A percentile compares a stretch with the other conserved stretches of the same genome.
Conservation (phyloP, 1,284 basidiomycete species). For the Coniophora puteana region DNA sequence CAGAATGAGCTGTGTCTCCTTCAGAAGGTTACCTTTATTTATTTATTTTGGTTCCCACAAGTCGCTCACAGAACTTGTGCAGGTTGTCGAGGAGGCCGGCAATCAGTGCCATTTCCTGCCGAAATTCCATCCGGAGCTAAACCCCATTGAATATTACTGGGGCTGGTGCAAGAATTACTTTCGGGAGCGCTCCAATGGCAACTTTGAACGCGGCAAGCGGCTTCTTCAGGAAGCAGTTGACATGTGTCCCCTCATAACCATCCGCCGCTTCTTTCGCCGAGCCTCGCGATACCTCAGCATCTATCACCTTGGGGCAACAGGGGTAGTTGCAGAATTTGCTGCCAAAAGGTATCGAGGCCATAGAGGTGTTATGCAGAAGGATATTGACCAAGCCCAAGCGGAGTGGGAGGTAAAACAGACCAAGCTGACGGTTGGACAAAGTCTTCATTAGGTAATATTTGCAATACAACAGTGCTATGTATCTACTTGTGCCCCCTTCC, state of each 20-base stretch:
- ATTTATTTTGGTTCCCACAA: too few species aligned
- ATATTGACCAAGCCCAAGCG: too few species aligned
- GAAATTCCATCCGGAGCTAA: constrained; percentile 12
- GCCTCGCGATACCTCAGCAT: not conserved
- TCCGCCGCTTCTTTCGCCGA: constrained; percentile 1
- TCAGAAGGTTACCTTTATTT: too few species aligned
- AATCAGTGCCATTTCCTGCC: constrained; percentile 9
- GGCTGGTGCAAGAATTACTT: constrained; percentile 7
- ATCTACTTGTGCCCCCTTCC: too few species aligned
- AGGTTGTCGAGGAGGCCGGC: constrained; percentile 5
- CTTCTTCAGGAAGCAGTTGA: constrained; percentile 2
- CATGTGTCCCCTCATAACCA: constrained; percentile 1
- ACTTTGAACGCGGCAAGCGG: not conserved
- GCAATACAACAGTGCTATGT: too few species aligned
- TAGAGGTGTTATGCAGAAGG: too few species aligned
- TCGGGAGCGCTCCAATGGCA: constrained; percentile 1
- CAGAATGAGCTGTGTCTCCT: not conserved
- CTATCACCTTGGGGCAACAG: constrained; percentile 8
- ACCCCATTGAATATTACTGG: constrained; percentile 24
- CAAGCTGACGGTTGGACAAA: too few species aligned
- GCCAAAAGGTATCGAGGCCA: constrained; percentile 10
- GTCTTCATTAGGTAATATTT: too few species aligned
- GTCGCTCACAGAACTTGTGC: constrained; percentile 1
- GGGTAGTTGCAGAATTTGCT: constrained; percentile 12
- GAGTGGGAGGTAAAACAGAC: too few species aligned